Conservation (phyloP, 2,329 filamentous ascomycete genomes). For the Blumeria graminis region DNA sequence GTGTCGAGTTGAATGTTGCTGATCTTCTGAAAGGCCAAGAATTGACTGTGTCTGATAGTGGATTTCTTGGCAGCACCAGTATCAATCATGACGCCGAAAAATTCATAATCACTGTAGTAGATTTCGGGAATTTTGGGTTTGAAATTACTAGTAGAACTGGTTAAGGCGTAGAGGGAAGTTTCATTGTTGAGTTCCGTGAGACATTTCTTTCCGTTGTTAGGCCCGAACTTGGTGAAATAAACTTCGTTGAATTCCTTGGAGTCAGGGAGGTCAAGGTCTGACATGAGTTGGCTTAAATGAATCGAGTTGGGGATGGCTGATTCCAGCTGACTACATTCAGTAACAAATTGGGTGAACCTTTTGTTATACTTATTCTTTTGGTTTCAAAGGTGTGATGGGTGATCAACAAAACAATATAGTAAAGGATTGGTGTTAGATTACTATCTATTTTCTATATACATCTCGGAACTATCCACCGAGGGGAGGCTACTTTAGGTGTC, state of each 20-base stretch:
- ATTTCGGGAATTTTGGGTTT: not conserved
- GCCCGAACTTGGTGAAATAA: too few species aligned
- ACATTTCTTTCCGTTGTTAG: too few species aligned
- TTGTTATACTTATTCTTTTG: not conserved
- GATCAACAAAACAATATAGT: too few species aligned
- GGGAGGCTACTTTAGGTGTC: too few species aligned
- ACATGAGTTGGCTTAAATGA: not conserved
- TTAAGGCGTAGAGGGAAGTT: too few species aligned
- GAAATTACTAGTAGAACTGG: too few species aligned
- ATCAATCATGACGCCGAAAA: constrained; percentile 1
- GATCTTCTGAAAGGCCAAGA: not conserved
- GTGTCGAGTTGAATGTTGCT: not conserved
- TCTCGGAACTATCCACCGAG: too few species aligned
- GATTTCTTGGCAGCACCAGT: not conserved
- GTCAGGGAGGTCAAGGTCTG: not conserved
- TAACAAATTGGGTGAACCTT: not conserved
- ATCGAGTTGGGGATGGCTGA: not conserved
- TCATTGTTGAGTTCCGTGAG: too few species aligned
- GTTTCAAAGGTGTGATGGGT: too few species aligned
- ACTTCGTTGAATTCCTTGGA: not conserved
- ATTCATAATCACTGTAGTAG: not conserved
- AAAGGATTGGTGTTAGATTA: too few species aligned
- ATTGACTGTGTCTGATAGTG: not conserved
- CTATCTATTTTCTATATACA: too few species aligned
- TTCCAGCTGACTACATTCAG: not conserved